phyloP scores from a whole-genome alignment of 106 monocot species.

The Phalaenopsis aphrodite region DNA sequence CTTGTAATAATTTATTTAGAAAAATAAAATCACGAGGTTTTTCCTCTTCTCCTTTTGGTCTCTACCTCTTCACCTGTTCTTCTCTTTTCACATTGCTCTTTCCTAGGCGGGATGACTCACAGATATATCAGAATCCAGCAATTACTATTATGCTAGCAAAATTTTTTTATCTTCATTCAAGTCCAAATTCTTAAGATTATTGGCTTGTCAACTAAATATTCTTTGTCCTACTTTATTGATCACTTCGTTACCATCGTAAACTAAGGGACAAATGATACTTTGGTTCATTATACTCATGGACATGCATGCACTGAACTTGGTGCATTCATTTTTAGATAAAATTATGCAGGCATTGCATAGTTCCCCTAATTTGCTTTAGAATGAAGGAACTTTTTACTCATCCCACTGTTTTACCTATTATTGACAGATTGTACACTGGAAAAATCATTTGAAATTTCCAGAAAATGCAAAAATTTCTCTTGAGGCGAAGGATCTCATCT shows the following conservation, averaged over 20 bases:
- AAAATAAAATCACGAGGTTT: too few species aligned
- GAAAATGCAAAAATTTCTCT: constrained; percentile 54
- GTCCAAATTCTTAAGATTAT: neutral
- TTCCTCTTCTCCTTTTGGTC: too few species aligned
- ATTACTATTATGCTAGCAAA: neutral
- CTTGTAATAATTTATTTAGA: too few species aligned
- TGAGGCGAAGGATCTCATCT: constrained; percentile 91
- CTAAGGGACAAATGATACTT: neutral
- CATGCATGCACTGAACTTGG: neutral
- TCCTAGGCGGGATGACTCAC: too few species aligned
- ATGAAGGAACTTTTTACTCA: neutral
- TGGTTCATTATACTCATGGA: neutral
- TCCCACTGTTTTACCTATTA: neutral
- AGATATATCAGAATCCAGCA: too few species aligned
- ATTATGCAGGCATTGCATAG: neutral
- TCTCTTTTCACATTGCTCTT: too few species aligned
- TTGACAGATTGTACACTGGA: constrained; percentile 93
- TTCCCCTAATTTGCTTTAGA: neutral
- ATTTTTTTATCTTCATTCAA: neutral
- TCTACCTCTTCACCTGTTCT: too few species aligned
- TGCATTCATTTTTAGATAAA: neutral
- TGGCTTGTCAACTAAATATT: neutral
- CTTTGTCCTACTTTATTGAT: neutral
- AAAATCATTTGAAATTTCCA: constrained; percentile 82
- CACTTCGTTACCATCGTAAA: neutral